Percentiles rank a stretch among this genome's conserved stretches.
These are phyloP conservation scores for Talaromyces proteolyticus DNA, from an alignment of 495 filamentous ascomycete genomes.

Conservation along the genomic window DNA sequence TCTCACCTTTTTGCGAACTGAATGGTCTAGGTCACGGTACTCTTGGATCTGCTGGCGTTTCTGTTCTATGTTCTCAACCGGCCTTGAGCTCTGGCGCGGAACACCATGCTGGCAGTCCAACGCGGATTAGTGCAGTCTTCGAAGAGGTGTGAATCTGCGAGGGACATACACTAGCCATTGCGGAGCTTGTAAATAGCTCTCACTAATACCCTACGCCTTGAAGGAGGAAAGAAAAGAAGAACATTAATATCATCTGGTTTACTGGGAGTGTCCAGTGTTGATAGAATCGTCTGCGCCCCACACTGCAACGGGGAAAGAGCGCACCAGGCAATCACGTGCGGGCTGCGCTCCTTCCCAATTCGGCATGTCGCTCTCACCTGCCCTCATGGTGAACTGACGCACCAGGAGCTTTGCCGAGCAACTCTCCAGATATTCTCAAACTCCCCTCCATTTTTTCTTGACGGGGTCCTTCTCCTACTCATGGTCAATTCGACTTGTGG, in stretches of 20 bases:
- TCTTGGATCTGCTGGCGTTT: conserved; percentile 72
- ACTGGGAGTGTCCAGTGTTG: too few species aligned
- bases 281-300: too few species aligned
- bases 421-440: too few species aligned
- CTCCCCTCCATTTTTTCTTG: not conserved
- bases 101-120: conserved; percentile 64
- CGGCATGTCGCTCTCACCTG: not conserved
- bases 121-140: not conserved
- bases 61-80: conserved; percentile 59
- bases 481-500: not conserved
- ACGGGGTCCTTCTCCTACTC: not conserved
- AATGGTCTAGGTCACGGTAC: conserved; percentile 66
- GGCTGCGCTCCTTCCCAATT: conserved; percentile 4
- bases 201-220: not conserved
- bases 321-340: not conserved
- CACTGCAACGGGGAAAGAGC: not conserved
- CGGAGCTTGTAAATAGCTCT: not conserved
- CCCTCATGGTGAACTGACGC: not conserved
- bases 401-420: too few species aligned
- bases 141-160: not conserved
- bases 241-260: too few species aligned
- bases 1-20: conserved; percentile 54
- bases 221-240: not conserved
- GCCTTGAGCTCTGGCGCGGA: conserved; percentile 53
- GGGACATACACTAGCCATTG: conserved; percentile 27